These are phyloP conservation scores for Aspergillus fumigatus DNA, from an alignment of 2,329 filamentous ascomycete genomes.

Conservation along the genomic window DNA sequence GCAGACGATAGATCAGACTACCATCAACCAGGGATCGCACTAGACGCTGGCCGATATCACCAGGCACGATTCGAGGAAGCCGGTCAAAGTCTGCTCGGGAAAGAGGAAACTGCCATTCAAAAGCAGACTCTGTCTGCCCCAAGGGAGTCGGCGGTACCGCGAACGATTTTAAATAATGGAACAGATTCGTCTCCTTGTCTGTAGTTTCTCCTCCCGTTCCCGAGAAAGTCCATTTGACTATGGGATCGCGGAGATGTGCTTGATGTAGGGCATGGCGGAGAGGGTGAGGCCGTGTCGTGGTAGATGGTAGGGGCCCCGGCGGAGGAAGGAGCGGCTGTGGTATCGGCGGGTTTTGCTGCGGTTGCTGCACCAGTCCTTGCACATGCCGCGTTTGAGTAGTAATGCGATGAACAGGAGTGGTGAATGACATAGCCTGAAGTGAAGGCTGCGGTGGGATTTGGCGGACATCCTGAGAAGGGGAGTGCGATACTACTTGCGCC, in stretches of 20 bases:
- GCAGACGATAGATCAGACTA: slow-evolving; percentile 62
- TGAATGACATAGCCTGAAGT: neutral
- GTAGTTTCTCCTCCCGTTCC: slow-evolving; percentile 16
- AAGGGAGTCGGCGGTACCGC: slow-evolving; percentile 28
- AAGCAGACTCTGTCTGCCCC: slow-evolving; percentile 19
- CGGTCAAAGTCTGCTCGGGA: slow-evolving; percentile 21
- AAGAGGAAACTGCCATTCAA: slow-evolving; percentile 36
- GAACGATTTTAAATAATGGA: slow-evolving; percentile 33
- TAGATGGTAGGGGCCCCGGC: slow-evolving; percentile 25
- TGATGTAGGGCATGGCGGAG: slow-evolving; percentile 53
- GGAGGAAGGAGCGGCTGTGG: slow-evolving; percentile 33
- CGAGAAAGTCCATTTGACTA: slow-evolving; percentile 31
- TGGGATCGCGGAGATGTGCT: slow-evolving; percentile 52
- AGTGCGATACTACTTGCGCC: neutral
- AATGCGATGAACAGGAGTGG: neutral
- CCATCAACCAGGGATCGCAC: slow-evolving; percentile 44
- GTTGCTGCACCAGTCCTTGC: neutral
- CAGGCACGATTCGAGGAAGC: slow-evolving; percentile 25
- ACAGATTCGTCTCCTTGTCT: slow-evolving; percentile 26
- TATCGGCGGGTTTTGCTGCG: neutral
- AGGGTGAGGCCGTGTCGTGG: slow-evolving; percentile 43
- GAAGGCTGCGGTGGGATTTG: neutral
- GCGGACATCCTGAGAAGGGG: neutral
- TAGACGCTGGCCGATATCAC: slow-evolving; percentile 19
- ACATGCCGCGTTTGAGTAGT: neutral